Conservation (phyloP, 257 asterid species). For the Orobanche coerulescens region DNA sequence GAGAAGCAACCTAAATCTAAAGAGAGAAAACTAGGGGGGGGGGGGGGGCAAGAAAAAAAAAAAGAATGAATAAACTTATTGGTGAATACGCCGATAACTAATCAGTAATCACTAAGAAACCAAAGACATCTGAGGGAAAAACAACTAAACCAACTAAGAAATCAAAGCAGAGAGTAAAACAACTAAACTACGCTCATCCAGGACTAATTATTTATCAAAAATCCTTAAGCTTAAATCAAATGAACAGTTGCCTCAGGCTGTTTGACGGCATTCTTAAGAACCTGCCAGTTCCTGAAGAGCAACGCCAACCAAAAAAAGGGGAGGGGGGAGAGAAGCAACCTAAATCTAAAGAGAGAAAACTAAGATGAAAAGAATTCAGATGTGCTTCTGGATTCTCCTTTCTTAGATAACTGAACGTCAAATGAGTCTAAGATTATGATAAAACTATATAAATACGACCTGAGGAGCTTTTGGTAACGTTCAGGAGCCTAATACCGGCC, state of each 20-base stretch:
- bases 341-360: neutral
- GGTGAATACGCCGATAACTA: neutral
- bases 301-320: neutral
- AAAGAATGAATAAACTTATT: neutral
- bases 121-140: too few relatives aligned
- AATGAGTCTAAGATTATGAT: neutral
- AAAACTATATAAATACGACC: neutral
- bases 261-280: conserved; percentile 6
- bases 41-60: neutral
- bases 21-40: neutral
- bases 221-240: neutral
- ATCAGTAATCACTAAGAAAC: neutral
- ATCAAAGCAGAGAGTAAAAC: conserved; percentile 2
- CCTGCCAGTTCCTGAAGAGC: neutral
- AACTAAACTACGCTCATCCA: conserved; percentile 4
- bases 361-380: neutral
- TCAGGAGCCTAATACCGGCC: conserved; percentile 1
- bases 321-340: neutral
- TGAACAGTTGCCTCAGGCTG: neutral
- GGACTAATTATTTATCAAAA: neutral
- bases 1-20: neutral
- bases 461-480: neutral
- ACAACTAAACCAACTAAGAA: neutral
- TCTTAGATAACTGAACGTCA: neutral
- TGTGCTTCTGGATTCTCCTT: neutral